Evolutionary conservation across 805 yeast species (phyloP), one percentile per base, ranked within the genome.

Genomic region (Saturnispora hagleri): DNA sequence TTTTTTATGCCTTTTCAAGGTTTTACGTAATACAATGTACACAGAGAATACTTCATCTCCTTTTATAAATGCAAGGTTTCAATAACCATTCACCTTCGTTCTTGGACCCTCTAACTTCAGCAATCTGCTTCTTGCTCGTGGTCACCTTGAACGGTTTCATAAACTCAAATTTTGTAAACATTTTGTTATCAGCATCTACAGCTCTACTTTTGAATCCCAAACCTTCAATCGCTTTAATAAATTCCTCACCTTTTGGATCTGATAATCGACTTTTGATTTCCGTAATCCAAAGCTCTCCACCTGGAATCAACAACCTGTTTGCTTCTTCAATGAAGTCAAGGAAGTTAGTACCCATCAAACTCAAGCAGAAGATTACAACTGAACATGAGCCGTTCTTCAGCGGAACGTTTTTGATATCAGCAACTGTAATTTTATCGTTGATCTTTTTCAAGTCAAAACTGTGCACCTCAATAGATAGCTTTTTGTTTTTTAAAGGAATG

Each of bases 331-430:
- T 80, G 63, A 93, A 93, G 64, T 93, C 98, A 55, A 90, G 71
- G 64, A 91, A 89, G 64, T 93, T 93, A 3, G 98, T 91, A 3
- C 99, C 99, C 99, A 93, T 93, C 53, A 93, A 73, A 0, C 98
- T 93, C 47, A 93, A 74, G 67, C 99, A 93, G 68, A 90, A 93
- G 5, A 93, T 79, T n/a, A 88, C 99, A 44, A 93, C 74, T 24
- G 89, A 79, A 60, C 93, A 89, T 1, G 93, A 84, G 50, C 76
- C 76, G 63, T 89, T 89, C 2, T 73, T 76, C 56, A 93, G 68
- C 20, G 99, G 99, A 10, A 91, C 97, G 60, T 88, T 76, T 63
- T 81, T 85, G 58, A 93, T 87, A 71, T 93, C 99, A 0, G 98
- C 97, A n/a, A 91, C 98, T 0, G 97, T 90, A 53, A 93, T 86